Base-by-base conservation (phyloP, 2,329 filamentous ascomycete species). In the Sporothrix phasma region DNA sequence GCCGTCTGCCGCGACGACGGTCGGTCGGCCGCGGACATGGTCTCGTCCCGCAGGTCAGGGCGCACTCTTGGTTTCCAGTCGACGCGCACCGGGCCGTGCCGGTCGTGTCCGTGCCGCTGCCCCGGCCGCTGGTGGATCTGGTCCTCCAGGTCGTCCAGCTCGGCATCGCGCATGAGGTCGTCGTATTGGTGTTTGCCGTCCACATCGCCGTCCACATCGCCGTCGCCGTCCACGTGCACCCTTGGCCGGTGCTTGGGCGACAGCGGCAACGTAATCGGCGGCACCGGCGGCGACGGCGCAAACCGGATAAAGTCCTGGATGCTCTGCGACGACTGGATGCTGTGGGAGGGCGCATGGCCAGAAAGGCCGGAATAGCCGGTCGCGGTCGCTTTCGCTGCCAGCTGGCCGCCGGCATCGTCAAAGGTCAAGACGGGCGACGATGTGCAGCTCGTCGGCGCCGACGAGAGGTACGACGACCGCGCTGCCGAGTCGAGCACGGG, bases 281-380 rank as follows among this genome's bases (percentile, higher is more conserved):
- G 65, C 58, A 68, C 49, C 2, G 62, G 63, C 26, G 66, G 66
- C 31, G 67, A 67, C 3, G 65, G 65, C 24, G 61, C 63, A 45
- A 68, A 68, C 13, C 59, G 63, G 61, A 69, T 67, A 39, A 69
- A 66, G 37, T 69, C 66, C 41, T 66, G 67, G 29, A 68, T 66
- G 61, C 66, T 66, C 61, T 60, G 53, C 2, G 53, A 58, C 22
- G 43, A 19, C 8, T 24, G 47, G 41, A 29, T n/a, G 58, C n/a
- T 29, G 51, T 10, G 51, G 47, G 26, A 60, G 3, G 2, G 62
- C 39, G 1, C n/a, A n/a, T n/a, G n/a, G n/a, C n/a, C n/a, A n/a
- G n/a, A n/a, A n/a, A n/a, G n/a, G n/a, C n/a, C n/a, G n/a, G n/a
- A n/a, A n/a, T n/a, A n/a, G n/a, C n/a, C n/a, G n/a, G n/a, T n/a